phyloP scores from a whole-genome alignment of 345 rosid species.

The Passiflora organensis region DNA sequence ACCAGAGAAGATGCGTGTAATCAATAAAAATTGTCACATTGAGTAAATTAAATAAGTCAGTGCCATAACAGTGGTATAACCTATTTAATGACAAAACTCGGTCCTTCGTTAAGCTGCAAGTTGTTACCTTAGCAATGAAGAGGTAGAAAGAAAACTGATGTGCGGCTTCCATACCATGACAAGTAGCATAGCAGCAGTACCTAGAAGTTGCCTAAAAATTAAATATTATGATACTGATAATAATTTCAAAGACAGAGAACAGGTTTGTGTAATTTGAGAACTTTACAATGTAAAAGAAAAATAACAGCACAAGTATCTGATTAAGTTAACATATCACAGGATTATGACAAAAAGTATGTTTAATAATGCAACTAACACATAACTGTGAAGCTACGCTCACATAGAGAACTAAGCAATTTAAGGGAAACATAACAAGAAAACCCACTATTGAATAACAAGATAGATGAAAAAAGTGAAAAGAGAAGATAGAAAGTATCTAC shows the following conservation, averaged over 20 bases:
- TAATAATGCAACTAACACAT: no score
- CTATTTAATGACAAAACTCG: background rate
- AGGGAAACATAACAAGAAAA: no score
- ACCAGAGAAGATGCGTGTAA: background rate
- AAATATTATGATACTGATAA: constrained; percentile 6
- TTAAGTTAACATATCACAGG: no score
- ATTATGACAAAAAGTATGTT: no score
- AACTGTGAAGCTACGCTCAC: no score
- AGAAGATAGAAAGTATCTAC: background rate
- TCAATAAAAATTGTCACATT: background rate
- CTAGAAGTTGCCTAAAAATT: constrained; percentile 26
- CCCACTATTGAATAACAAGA: no score
- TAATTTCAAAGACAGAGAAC: constrained; percentile 10
- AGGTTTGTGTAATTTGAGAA: no score
- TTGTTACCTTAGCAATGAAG: constrained; percentile 60
- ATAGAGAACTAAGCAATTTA: no score
- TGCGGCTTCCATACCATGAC: constrained; percentile 72
- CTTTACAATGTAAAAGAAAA: no score
- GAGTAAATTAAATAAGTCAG: no score
- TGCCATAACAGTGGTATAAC: background rate
- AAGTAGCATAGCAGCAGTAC: constrained; percentile 89
- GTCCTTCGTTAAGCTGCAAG: background rate
- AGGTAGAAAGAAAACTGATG: constrained; percentile 56
- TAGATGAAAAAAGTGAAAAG: constrained; percentile 4
- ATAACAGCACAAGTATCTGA: no score